Conservation (phyloP, 495 filamentous ascomycete species). For the Penicillium fimorum region DNA sequence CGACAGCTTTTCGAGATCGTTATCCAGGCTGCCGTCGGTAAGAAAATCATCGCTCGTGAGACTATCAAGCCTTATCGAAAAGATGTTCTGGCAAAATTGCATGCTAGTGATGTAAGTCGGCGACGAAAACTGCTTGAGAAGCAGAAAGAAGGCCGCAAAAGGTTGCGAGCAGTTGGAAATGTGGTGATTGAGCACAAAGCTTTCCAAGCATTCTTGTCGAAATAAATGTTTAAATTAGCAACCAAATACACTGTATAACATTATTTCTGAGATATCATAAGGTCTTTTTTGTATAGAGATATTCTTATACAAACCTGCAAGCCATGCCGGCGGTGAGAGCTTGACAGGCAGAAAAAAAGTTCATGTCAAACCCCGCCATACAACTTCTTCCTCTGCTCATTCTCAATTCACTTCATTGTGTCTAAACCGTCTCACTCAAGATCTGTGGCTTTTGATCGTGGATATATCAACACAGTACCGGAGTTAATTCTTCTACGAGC, state of each 20-base stretch:
- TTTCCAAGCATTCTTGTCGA: constrained; percentile 85
- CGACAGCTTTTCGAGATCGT: constrained; percentile 95
- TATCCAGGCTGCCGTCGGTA: constrained; percentile 88
- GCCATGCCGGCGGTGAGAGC: constrained; percentile 16
- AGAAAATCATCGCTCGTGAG: constrained; percentile 82
- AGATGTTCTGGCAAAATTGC: constrained; percentile 89
- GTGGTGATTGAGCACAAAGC: constrained; percentile 91
- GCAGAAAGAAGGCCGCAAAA: constrained; percentile 95
- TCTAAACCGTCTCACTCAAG: background rate
- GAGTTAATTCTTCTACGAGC: background rate
- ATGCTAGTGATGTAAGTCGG: constrained; percentile 82
- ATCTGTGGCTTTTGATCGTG: background rate
- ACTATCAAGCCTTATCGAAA: constrained; percentile 97
- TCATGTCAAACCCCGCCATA: constrained; percentile 33
- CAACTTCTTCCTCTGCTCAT: constrained; percentile 15
- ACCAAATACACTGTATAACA: constrained; percentile 12
- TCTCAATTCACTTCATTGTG: constrained; percentile 3
- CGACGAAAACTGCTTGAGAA: constrained; percentile 88
- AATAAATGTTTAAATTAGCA: constrained; percentile 12
- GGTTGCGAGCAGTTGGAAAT: constrained; percentile 66
- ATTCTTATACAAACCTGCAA: background rate
- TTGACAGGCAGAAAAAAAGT: constrained; percentile 36
- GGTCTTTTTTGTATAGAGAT: background rate
- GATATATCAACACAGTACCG: background rate
- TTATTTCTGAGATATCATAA: background rate